Evolutionary conservation across 176 grass and related monocot genomes (phyloP).

Genomic region (Aechmea fasciata): DNA sequence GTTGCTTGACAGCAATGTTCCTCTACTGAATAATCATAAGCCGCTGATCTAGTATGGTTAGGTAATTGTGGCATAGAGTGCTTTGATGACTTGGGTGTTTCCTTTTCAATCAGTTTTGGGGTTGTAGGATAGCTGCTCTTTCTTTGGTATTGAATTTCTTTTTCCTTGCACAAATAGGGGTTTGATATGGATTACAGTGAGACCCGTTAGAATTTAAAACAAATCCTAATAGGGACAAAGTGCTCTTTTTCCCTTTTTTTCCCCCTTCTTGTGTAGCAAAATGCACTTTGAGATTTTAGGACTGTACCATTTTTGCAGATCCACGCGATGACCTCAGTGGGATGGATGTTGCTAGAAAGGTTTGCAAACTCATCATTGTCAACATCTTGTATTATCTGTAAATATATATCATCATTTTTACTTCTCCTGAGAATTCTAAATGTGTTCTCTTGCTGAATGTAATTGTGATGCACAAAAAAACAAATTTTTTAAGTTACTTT

Average conservation of each 20-base stretch:
- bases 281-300: not conserved
- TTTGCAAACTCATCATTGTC: slow-evolving; percentile 16
- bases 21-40: not conserved
- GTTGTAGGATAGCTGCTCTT: not conserved
- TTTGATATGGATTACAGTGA: not conserved
- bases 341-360: slow-evolving; percentile 96
- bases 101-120: not conserved
- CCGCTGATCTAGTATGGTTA: not conserved
- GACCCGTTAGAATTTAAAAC: not conserved
- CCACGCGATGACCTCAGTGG: slow-evolving; percentile 91
- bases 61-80: not conserved
- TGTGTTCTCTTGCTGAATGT: not conserved
- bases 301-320: slow-evolving; percentile 40
- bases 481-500: not conserved
- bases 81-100: not conserved
- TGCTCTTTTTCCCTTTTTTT: slow-evolving; percentile 1
- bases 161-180: not conserved
- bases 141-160: not conserved
- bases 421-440: not conserved
- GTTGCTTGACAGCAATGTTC: too few relatives aligned
- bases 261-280: not conserved
- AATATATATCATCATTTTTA: not conserved
- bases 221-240: not conserved
- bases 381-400: not conserved
- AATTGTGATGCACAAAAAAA: too few relatives aligned